Evolutionary conservation across 768 basidiomycete species (phyloP).

Genomic region (Xerocomus potaroensis): DNA sequence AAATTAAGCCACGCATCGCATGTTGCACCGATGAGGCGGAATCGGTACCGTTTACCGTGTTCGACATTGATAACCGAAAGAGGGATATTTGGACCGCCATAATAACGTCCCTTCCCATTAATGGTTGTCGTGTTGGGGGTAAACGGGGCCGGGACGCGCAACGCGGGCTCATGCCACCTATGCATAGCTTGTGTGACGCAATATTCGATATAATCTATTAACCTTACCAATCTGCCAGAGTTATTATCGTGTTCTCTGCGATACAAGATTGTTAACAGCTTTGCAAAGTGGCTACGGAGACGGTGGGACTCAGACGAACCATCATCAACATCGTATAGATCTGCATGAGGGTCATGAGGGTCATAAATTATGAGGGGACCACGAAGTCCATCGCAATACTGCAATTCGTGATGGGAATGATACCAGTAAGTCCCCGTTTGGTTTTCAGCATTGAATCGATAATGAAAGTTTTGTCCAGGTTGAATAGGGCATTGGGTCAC

Average conservation of each 20-base stretch:
- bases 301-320: constrained; percentile 24
- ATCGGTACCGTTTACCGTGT: constrained; percentile 37
- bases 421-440: constrained; percentile 50
- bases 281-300: neutral
- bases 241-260: constrained; percentile 40
- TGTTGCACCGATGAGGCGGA: constrained; percentile 35
- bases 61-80: constrained; percentile 38
- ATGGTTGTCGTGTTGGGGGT: constrained; percentile 39
- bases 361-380: constrained; percentile 45
- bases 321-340: constrained; percentile 45
- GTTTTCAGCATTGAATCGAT: constrained; percentile 35
- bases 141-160: constrained; percentile 19
- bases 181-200: neutral
- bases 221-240: constrained; percentile 42
- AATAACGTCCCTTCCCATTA: constrained; percentile 41
- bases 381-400: constrained; percentile 41
- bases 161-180: constrained; percentile 28
- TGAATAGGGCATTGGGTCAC: constrained; percentile 46
- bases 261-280: neutral
- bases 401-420: constrained; percentile 38
- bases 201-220: neutral
- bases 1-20: constrained; percentile 32
- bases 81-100: constrained; percentile 29
- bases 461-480: constrained; percentile 35
- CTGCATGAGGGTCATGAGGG: constrained; percentile 38